Percentiles rank a stretch among this genome's conserved stretches.
phyloP scores from a whole-genome alignment of 2,329 filamentous ascomycete species.

The Aspergillus piperis region DNA sequence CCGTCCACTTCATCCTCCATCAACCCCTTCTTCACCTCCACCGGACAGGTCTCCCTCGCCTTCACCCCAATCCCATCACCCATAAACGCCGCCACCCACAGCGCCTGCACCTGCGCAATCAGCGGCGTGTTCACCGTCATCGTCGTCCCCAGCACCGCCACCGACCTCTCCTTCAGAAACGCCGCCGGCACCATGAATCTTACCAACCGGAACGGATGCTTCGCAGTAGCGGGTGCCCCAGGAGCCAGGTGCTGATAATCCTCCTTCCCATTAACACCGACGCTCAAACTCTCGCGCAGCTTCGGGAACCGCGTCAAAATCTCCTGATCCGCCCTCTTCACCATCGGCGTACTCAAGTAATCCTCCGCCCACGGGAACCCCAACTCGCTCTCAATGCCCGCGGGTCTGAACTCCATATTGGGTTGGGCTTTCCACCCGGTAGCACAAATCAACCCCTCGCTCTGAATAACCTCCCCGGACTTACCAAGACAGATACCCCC shows the following conservation, averaged over 20 bases:
- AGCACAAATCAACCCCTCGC: slow-evolving; percentile 56
- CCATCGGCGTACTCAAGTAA: slow-evolving; percentile 37
- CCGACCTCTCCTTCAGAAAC: slow-evolving; percentile 42
- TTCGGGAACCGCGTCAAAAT: slow-evolving; percentile 56
- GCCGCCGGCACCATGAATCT: slow-evolving; percentile 51
- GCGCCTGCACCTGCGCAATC: slow-evolving; percentile 52
- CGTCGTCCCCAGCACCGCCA: slow-evolving; percentile 53
- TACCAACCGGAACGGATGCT: slow-evolving; percentile 50
- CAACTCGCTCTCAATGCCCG: slow-evolving; percentile 45
- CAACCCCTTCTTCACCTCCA: background rate
- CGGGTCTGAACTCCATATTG: slow-evolving; percentile 51
- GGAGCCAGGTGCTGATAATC: slow-evolving; percentile 33
- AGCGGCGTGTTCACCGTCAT: slow-evolving; percentile 49
- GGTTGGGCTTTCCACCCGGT: slow-evolving; percentile 60
- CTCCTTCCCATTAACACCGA: background rate
- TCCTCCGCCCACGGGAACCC: slow-evolving; percentile 48
- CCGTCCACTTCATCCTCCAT: slow-evolving; percentile 11
- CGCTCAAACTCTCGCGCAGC: slow-evolving; percentile 46
- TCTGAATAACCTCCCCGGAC: slow-evolving; percentile 59
- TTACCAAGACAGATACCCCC: slow-evolving; percentile 57
- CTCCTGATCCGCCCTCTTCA: slow-evolving; percentile 51
- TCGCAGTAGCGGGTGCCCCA: slow-evolving; percentile 40
- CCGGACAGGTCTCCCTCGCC: slow-evolving; percentile 27
- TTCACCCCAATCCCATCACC: slow-evolving; percentile 49
- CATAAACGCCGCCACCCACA: slow-evolving; percentile 69